Evolutionary conservation across 495 filamentous ascomycete genomes (phyloP).

Genomic region (Aspergillus ostianus): DNA sequence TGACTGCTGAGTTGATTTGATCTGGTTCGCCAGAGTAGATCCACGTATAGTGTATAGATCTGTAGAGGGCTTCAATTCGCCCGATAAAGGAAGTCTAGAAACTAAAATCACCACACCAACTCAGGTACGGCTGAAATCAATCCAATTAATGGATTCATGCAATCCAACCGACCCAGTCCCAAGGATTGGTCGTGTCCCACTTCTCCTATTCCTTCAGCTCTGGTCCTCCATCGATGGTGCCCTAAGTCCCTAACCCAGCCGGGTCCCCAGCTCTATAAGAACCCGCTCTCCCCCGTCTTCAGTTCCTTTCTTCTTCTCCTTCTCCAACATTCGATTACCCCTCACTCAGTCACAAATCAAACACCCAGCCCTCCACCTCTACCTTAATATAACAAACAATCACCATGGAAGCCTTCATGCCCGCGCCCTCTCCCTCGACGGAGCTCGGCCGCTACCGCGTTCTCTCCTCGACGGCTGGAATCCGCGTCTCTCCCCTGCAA

Average conservation of each 20-base stretch:
- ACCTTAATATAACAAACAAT: not conserved
- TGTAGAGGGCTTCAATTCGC: no score
- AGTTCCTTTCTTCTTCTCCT: not conserved
- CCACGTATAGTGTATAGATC: no score
- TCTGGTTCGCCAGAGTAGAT: not conserved
- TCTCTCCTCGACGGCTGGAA: conserved; percentile 51
- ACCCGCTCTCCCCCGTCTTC: not conserved
- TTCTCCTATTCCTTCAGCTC: not conserved
- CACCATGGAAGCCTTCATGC: conserved; percentile 7
- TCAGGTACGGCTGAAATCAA: not conserved
- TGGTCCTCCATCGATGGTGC: not conserved
- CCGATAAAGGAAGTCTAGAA: no score
- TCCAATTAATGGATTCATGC: not conserved
- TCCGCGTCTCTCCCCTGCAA: conserved; percentile 54
- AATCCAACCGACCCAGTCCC: not conserved
- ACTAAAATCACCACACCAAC: not conserved
- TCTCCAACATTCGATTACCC: not conserved
- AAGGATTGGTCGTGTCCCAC: not conserved
- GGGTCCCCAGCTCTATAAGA: not conserved
- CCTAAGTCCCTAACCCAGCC: not conserved
- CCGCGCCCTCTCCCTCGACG: conserved; percentile 41
- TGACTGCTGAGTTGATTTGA: not conserved
- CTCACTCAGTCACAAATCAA: not conserved
- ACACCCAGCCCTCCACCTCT: not conserved
- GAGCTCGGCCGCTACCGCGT: conserved; percentile 54